A percentile compares a stretch with the other conserved stretches of the same genome.
phyloP scores from a whole-genome alignment of 768 basidiomycete species.

The Leucocoprinus leucothites region DNA sequence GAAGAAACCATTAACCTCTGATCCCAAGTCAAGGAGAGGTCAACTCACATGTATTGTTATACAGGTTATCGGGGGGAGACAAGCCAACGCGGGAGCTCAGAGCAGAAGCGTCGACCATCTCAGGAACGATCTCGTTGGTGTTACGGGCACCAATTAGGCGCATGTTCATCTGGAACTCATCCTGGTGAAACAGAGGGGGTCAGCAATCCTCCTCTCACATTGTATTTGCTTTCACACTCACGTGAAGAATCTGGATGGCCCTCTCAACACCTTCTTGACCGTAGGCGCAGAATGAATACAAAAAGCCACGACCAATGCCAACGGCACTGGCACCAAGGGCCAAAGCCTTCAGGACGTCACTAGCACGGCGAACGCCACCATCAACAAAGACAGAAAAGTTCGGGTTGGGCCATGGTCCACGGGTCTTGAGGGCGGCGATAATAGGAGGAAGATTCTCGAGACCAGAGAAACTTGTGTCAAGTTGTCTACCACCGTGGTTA shows the following conservation, averaged over 20 bases:
- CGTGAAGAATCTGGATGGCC: constrained; percentile 75
- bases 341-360: constrained; percentile 85
- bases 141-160: constrained; percentile 84
- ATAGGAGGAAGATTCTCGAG: constrained; percentile 90
- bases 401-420: constrained; percentile 71
- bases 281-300: constrained; percentile 88
- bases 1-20: neutral
- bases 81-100: constrained; percentile 9
- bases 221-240: constrained; percentile 27
- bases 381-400: constrained; percentile 87
- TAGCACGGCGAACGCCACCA: constrained; percentile 89
- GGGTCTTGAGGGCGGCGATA: constrained; percentile 58
- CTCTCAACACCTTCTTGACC: constrained; percentile 85
- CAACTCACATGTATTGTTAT: constrained; percentile 7
- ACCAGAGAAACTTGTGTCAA: constrained; percentile 82
- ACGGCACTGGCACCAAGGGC: constrained; percentile 93
- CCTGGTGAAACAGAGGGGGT: constrained; percentile 39
- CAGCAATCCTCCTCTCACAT: neutral
- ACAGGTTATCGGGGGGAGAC: constrained; percentile 8
- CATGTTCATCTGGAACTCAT: constrained; percentile 99
- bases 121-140: constrained; percentile 74
- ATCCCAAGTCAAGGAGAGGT: too few relatives aligned
- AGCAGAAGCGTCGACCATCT: constrained; percentile 81
- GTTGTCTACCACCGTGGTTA: constrained; percentile 79
- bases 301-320: constrained; percentile 81